Base-by-base conservation (phyloP, 345 rosid species). In the Lumnitzera racemosa region DNA sequence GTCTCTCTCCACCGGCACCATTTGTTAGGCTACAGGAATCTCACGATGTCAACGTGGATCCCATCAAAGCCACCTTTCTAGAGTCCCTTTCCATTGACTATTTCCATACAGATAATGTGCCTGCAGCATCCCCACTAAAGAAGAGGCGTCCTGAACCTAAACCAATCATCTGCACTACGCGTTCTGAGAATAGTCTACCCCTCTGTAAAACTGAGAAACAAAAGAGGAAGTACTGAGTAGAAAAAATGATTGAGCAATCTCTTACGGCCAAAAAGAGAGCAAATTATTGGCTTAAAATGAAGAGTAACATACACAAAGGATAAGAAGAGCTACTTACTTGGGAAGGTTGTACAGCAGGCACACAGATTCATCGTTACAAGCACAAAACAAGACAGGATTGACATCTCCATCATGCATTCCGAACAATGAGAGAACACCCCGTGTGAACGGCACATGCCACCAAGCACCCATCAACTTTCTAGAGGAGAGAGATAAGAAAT, bases 41-140 rank as follows among this genome's bases (percentile, higher is more conserved):
- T 27, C 4, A 27, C 31, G 31, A 27, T 27, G 31, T 27, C 31
- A 27, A 27, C 20, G 20, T 20, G 20, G 20, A 20, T 20, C 20
- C 20, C 20, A 20, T 20, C 20, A 20, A 20, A 29, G 36, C 36
- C 36, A 29, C 36, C 36, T 29, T 29, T 29, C 36, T 29, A 6
- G 36, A 29, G 36, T 29, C 36, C 36, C 5, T 3, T 29, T 29
- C 36, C 3, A 6, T 29, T 3, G 36, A 29, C 68, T 67, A 55
- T 31, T 74, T 71, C 82, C 82, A 78, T 11, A 78, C 79, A 4
- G 47, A 56, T 48, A 79, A 1, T 55, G 41, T 64, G 15, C 86
- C 88, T 49, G 61, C 68, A 46, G 67, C 78, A 49, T 85, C 91
- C 15, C 91, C 86, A 0, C 77, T 77, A 62, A 83, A 85, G 49